phyloP scores from a whole-genome alignment of 495 filamentous ascomycete species.

The Daldinia decipiens region DNA sequence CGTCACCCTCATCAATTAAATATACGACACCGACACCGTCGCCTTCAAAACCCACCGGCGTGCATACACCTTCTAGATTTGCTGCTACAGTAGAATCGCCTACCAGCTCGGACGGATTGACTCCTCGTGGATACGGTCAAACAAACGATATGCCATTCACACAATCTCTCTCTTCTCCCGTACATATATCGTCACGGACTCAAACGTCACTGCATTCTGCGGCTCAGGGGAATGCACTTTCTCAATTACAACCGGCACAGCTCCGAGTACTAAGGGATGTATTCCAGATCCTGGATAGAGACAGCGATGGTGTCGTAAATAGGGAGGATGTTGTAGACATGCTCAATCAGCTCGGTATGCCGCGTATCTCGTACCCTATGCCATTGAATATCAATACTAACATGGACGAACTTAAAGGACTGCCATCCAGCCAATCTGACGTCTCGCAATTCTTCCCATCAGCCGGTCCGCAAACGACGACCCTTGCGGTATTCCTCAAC shows the following conservation, averaged over 20 bases:
- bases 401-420: constrained; percentile 47
- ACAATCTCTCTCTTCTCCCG: constrained; percentile 59
- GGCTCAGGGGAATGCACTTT: constrained; percentile 63
- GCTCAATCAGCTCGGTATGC: constrained; percentile 76
- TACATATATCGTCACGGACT: constrained; percentile 48
- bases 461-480: constrained; percentile 71
- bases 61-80: constrained; percentile 55
- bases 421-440: constrained; percentile 64
- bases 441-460: constrained; percentile 81
- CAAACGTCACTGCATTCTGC: constrained; percentile 41
- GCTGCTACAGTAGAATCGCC: constrained; percentile 45
- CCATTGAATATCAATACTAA: constrained; percentile 12
- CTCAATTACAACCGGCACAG: constrained; percentile 72
- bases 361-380: not conserved
- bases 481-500: constrained; percentile 84
- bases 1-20: constrained; percentile 58
- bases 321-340: constrained; percentile 83
- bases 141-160: constrained; percentile 44
- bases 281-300: constrained; percentile 86
- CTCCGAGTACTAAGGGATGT: constrained; percentile 81
- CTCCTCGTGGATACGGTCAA: constrained; percentile 54
- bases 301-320: constrained; percentile 78
- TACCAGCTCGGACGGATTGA: constrained; percentile 51
- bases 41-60: constrained; percentile 53
- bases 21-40: constrained; percentile 59